phyloP scores from a whole-genome alignment of 1,139 yeast species.

The Pichia inconspicua region DNA sequence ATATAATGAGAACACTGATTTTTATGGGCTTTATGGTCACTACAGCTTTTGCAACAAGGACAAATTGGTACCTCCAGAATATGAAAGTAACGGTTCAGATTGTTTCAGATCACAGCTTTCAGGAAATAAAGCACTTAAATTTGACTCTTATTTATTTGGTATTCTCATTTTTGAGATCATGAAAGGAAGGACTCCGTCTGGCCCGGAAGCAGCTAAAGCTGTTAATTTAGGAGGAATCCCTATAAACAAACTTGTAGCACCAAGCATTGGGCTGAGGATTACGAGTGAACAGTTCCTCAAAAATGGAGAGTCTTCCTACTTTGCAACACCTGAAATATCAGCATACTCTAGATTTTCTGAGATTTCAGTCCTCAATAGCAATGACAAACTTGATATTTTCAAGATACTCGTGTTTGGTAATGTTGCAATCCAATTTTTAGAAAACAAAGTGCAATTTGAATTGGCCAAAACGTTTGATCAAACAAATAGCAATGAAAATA shows the following conservation, averaged over 20 bases:
- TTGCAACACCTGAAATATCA: conserved; percentile 37
- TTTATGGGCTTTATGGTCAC: not conserved
- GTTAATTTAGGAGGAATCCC: conserved; percentile 24
- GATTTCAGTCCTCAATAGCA: conserved; percentile 41
- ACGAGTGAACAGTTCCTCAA: conserved; percentile 43
- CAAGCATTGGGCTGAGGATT: conserved; percentile 36
- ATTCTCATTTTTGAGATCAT: conserved; percentile 44
- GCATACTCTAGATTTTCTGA: conserved; percentile 46
- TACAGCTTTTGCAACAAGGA: conserved; percentile 2
- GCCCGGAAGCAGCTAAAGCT: conserved; percentile 3
- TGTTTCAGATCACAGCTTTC: conserved; percentile 13
- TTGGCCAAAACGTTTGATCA: conserved; percentile 36
- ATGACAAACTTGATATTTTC: conserved; percentile 48
- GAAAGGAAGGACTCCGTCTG: conserved; percentile 25
- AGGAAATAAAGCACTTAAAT: conserved; percentile 32
- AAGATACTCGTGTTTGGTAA: conserved; percentile 32
- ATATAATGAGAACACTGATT: conserved; percentile 28
- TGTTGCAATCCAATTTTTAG: conserved; percentile 53
- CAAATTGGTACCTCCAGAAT: conserved; percentile 23
- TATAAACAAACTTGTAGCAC: conserved; percentile 27
- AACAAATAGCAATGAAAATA: conserved; percentile 16
- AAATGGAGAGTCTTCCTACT: conserved; percentile 36
- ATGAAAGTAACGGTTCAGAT: conserved; percentile 17
- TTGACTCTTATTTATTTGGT: conserved; percentile 64
- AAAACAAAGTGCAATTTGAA: conserved; percentile 62